Conservation (phyloP, 345 rosid species). For the Fremontodendron californicum region DNA sequence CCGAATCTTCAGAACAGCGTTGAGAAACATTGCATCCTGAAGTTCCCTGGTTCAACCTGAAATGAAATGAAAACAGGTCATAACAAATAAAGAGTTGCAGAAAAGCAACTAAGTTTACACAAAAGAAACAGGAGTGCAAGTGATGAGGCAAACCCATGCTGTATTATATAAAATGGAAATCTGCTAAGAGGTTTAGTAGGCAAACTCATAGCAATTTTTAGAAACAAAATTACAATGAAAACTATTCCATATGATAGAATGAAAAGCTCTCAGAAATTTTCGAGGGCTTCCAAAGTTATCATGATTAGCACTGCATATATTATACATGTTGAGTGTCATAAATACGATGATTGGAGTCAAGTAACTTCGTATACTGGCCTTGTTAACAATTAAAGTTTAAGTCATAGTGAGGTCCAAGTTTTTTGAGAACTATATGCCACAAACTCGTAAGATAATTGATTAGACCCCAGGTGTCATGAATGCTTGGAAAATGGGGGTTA, state of each 20-base stretch:
- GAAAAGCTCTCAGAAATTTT: neutral
- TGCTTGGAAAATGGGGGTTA: neutral
- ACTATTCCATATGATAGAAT: neutral
- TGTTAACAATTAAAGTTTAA: too few species aligned
- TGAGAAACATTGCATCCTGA: constrained; percentile 67
- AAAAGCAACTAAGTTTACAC: neutral
- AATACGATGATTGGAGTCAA: too few species aligned
- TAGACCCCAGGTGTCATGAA: neutral
- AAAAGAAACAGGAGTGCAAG: neutral
- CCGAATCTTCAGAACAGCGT: constrained; percentile 83
- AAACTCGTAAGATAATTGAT: too few species aligned
- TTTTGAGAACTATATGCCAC: neutral
- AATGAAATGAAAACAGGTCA: neutral
- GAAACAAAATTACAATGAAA: neutral
- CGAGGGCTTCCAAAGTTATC: neutral
- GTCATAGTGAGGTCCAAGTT: neutral
- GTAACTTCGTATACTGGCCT: too few species aligned
- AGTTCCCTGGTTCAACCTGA: constrained; percentile 58
- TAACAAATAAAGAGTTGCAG: neutral
- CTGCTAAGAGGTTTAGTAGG: neutral
- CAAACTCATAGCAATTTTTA: neutral
- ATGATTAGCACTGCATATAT: neutral
- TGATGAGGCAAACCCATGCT: neutral
- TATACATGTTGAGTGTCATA: too few species aligned
- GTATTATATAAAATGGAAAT: neutral